These are phyloP conservation scores for Aphanocladium album DNA, from an alignment of 2,329 filamentous ascomycete species.

Conservation along the genomic window DNA sequence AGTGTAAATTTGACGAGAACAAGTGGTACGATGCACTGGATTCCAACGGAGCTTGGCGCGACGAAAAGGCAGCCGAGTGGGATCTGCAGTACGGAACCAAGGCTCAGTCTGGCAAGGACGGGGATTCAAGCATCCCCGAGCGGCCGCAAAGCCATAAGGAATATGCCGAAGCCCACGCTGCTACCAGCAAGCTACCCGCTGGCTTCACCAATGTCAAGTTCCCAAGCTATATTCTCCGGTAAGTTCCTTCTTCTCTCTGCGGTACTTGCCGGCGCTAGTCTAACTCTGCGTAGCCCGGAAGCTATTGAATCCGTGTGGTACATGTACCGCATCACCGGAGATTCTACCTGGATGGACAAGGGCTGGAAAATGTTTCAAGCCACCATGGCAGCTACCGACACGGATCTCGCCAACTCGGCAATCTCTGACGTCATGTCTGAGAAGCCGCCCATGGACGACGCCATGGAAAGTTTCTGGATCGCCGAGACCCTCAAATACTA, in stretches of 20 bases:
- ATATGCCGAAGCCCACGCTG: slow-evolving; percentile 43
- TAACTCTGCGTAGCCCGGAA: slow-evolving; percentile 55
- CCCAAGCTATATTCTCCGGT: slow-evolving; percentile 58
- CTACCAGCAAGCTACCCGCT: slow-evolving; percentile 39
- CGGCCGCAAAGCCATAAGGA: slow-evolving; percentile 49
- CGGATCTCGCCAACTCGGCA: slow-evolving; percentile 64
- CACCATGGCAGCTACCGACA: slow-evolving; percentile 61
- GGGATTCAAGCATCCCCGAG: slow-evolving; percentile 5
- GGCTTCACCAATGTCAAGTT: slow-evolving; percentile 45
- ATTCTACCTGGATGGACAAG: slow-evolving; percentile 67
- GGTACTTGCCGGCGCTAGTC: not conserved
- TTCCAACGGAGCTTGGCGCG: slow-evolving; percentile 37
- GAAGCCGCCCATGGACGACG: slow-evolving; percentile 44
- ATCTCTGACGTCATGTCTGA: slow-evolving; percentile 56
- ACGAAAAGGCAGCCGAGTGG: slow-evolving; percentile 39
- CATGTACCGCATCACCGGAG: slow-evolving; percentile 85
- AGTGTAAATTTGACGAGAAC: slow-evolving; percentile 49
- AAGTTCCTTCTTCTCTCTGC: slow-evolving; percentile 22
- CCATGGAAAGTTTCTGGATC: slow-evolving; percentile 87
- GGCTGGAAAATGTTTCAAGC: slow-evolving; percentile 83
- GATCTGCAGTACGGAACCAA: slow-evolving; percentile 33
- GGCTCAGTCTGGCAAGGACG: slow-evolving; percentile 6
- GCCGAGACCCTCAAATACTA: slow-evolving; percentile 93
- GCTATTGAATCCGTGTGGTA: slow-evolving; percentile 86
- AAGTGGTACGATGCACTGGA: slow-evolving; percentile 47